Conservation (phyloP, 2,329 filamentous ascomycete genomes). For the Stemphylium beticola region DNA sequence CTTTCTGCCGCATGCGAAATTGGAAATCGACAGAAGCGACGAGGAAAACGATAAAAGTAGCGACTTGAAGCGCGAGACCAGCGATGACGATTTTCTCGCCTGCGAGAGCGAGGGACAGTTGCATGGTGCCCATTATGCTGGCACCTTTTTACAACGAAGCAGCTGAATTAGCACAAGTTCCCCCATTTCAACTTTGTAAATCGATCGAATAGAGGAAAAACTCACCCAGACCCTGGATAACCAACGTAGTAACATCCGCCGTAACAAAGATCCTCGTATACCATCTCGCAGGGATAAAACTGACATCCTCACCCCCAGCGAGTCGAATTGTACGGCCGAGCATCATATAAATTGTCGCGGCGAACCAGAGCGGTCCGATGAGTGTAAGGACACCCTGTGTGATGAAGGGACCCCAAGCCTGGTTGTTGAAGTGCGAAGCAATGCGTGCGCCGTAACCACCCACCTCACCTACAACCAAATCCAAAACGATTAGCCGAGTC, state of each 20-base stretch:
- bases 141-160: constrained; percentile 22
- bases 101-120: constrained; percentile 37
- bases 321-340: constrained; percentile 49
- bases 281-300: constrained; percentile 36
- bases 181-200: too few species aligned
- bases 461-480: constrained; percentile 43
- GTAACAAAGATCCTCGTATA: constrained; percentile 39
- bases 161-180: too few species aligned
- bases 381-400: constrained; percentile 52
- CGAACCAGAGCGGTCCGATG: constrained; percentile 55
- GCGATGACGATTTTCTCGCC: constrained; percentile 45
- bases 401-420: constrained; percentile 50
- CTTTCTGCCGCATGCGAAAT: constrained; percentile 24
- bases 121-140: constrained; percentile 43
- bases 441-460: constrained; percentile 51
- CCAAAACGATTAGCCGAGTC: background rate
- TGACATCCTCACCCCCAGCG: constrained; percentile 34
- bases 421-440: constrained; percentile 46
- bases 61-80: constrained; percentile 42
- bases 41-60: constrained; percentile 43
- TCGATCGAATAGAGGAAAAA: background rate
- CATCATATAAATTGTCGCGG: constrained; percentile 57
- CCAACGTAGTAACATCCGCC: constrained; percentile 37
- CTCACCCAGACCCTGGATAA: constrained; percentile 41
- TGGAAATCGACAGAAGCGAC: constrained; percentile 40